phyloP scores from a whole-genome alignment of 495 filamentous ascomycete genomes.

The Penicillium coffeae region DNA sequence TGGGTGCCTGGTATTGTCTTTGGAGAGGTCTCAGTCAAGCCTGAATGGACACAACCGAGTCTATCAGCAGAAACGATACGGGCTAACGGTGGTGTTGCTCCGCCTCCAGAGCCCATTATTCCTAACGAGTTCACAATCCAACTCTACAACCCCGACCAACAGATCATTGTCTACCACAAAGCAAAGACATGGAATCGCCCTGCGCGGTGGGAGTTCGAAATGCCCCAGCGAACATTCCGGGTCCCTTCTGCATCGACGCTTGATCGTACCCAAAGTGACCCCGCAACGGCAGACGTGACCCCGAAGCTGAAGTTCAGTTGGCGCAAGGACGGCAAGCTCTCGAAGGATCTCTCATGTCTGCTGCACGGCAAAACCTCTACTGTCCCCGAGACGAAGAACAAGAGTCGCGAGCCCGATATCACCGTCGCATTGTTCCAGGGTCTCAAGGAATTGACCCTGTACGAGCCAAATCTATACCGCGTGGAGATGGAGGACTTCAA shows the following conservation, averaged over 20 bases:
- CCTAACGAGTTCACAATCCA: conserved; percentile 77
- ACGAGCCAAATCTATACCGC: conserved; percentile 85
- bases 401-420: conserved; percentile 89
- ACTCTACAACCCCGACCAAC: conserved; percentile 92
- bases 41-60: conserved; percentile 77
- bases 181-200: conserved; percentile 72
- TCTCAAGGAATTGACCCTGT: conserved; percentile 72
- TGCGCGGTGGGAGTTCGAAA: conserved; percentile 84
- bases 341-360: conserved; percentile 77
- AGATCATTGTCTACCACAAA: conserved; percentile 65
- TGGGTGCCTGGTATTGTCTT: conserved; percentile 77
- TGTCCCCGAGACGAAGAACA: conserved; percentile 58
- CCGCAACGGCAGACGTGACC: conserved; percentile 61
- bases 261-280: conserved; percentile 70
- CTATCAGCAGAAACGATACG: conserved; percentile 77
- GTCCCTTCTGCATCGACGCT: conserved; percentile 70
- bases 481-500: conserved; percentile 95
- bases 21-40: conserved; percentile 79
- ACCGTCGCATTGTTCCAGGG: conserved; percentile 75
- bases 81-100: conserved; percentile 63
- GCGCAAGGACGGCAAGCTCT: conserved; percentile 85
- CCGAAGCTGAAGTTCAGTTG: conserved; percentile 84
- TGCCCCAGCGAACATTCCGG: conserved; percentile 82
- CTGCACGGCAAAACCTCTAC: conserved; percentile 70
- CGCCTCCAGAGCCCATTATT: conserved; percentile 69